Conservation (phyloP, 139 green algal genomes). For the Tetradesmus obliquus region DNA sequence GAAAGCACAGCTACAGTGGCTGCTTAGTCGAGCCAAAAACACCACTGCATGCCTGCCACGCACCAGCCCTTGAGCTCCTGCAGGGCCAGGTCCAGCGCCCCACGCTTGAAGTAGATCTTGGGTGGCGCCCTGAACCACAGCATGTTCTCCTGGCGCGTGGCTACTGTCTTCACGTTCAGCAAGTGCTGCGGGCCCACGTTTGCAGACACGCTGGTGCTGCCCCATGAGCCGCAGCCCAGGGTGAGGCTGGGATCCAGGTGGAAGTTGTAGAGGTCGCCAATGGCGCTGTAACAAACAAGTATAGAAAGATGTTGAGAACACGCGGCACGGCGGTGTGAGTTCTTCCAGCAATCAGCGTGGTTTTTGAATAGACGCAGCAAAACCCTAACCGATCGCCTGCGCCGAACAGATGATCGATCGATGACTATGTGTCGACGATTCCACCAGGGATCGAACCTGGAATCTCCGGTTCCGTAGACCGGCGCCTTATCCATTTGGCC, state of each 20-base stretch:
- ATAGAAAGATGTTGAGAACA: neutral
- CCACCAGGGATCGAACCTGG: too few species aligned
- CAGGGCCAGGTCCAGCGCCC: slow-evolving; percentile 68
- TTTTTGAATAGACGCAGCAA: too few species aligned
- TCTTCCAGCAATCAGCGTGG: too few species aligned
- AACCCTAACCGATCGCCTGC: too few species aligned
- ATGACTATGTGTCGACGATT: too few species aligned
- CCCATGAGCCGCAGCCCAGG: slow-evolving; percentile 77
- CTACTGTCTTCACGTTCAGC: slow-evolving; percentile 77
- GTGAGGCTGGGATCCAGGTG: slow-evolving; percentile 79
- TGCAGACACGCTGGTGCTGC: slow-evolving; percentile 69
- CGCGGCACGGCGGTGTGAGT: too few species aligned
- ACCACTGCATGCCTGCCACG: neutral
- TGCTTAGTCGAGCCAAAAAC: neutral
- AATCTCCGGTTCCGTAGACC: too few species aligned
- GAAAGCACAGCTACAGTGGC: too few species aligned
- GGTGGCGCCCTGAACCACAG: slow-evolving; percentile 77
- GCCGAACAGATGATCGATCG: too few species aligned
- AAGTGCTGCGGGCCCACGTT: slow-evolving; percentile 78
- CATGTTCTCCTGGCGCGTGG: slow-evolving; percentile 75
- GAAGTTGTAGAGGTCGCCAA: slow-evolving; percentile 82
- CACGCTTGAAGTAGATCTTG: slow-evolving; percentile 71
- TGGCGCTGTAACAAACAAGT: slow-evolving; percentile 43
- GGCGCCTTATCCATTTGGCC: too few species aligned
- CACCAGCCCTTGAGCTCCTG: slow-evolving; percentile 54